These are phyloP conservation scores for Brettanomyces bruxellensis DNA, from an alignment of 805 yeast genomes.

Conservation along the genomic window DNA sequence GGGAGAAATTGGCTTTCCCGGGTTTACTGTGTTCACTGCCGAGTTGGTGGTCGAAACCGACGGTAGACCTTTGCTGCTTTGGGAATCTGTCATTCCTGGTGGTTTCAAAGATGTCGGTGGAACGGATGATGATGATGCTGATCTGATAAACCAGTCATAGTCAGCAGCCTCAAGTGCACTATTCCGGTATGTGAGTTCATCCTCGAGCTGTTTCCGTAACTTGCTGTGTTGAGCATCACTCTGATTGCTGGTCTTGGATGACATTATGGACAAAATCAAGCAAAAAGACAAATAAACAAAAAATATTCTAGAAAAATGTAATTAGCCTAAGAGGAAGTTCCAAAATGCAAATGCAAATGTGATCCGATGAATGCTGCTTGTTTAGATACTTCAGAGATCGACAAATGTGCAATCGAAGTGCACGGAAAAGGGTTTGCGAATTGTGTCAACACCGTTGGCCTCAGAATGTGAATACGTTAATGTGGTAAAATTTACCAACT, in stretches of 20 bases:
- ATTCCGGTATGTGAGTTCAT: conserved; percentile 14
- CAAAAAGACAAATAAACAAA: too few relatives aligned
- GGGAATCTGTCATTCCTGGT: conserved; percentile 17
- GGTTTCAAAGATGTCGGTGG: conserved; percentile 15
- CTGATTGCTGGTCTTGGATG: neutral
- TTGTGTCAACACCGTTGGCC: too few relatives aligned
- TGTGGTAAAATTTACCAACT: too few relatives aligned
- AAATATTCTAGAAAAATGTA: too few relatives aligned
- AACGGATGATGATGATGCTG: neutral
- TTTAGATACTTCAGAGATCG: too few relatives aligned
- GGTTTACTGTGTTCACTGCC: conserved; percentile 1
- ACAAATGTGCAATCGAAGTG: too few relatives aligned
- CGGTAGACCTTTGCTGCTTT: conserved; percentile 20
- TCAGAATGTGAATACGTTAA: too few relatives aligned
- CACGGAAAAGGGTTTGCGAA: too few relatives aligned
- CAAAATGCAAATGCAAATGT: too few relatives aligned
- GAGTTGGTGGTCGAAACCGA: conserved; percentile 14
- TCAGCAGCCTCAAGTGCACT: conserved; percentile 17
- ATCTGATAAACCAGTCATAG: conserved; percentile 24
- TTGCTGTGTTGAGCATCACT: conserved; percentile 18
- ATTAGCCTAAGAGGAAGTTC: too few relatives aligned
- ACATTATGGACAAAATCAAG: neutral
- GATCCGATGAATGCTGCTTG: too few relatives aligned
- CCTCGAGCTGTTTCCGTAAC: conserved; percentile 21
- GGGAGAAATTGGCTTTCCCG: conserved; percentile 6